Evolutionary conservation across 345 rosid genomes (phyloP).

Genomic region (Clausena lansium): DNA sequence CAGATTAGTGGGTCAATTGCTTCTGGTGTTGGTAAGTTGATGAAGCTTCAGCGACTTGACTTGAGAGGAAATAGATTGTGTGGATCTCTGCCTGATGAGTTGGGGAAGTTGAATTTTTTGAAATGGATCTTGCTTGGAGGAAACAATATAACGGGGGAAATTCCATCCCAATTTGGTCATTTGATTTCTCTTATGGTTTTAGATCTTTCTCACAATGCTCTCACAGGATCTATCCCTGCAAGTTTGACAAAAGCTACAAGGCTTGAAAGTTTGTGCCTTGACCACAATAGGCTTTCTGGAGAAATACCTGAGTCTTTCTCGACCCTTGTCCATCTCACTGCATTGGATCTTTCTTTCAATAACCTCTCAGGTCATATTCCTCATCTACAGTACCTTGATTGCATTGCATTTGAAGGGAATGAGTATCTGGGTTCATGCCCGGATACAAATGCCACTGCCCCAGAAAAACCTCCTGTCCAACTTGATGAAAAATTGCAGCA

Average conservation of each 20-base stretch:
- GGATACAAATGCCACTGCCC: slow-evolving; percentile 14
- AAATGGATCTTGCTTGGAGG: slow-evolving; percentile 43
- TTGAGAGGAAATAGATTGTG: slow-evolving; percentile 47
- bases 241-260: slow-evolving; percentile 36
- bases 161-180: slow-evolving; percentile 47
- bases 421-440: slow-evolving; percentile 33
- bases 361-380: slow-evolving; percentile 58
- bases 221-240: slow-evolving; percentile 51
- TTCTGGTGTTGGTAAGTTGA: slow-evolving; percentile 38
- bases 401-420: slow-evolving; percentile 43
- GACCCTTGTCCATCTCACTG: slow-evolving; percentile 32
- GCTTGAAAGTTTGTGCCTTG: slow-evolving; percentile 46
- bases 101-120: slow-evolving; percentile 39
- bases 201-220: slow-evolving; percentile 55
- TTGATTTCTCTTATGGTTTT: slow-evolving; percentile 41
- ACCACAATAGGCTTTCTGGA: slow-evolving; percentile 52
- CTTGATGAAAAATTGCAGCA: slow-evolving; percentile 18
- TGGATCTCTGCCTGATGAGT: slow-evolving; percentile 43
- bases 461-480: slow-evolving; percentile 17
- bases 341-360: slow-evolving; percentile 52
- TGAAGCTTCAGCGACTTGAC: slow-evolving; percentile 43
- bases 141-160: slow-evolving; percentile 49
- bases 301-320: slow-evolving; percentile 53
- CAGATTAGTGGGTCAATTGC: slow-evolving; percentile 43
- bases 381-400: slow-evolving; percentile 32